A percentile compares a stretch with the other conserved stretches of the same genome.
Evolutionary conservation across 345 rosid species (phyloP).

Genomic region (Aurinia saxatilis): DNA sequence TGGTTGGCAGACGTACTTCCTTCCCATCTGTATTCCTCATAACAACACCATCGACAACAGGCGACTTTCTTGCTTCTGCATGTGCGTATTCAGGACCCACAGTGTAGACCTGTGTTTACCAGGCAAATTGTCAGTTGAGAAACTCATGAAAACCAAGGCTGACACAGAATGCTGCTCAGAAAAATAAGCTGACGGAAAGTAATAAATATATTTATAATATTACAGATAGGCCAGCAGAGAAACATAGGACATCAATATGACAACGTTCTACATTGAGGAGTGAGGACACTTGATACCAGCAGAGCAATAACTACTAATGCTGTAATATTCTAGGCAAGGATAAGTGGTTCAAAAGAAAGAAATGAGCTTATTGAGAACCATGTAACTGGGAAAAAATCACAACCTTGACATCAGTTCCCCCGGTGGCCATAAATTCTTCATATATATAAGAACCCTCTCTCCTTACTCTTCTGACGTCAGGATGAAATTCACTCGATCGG

Average conservation of each 20-base stretch:
- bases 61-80: constrained; percentile 99
- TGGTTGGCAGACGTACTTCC: constrained; percentile 55
- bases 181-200: background rate
- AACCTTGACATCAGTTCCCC: constrained; percentile 99
- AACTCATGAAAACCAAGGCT: constrained; percentile 10
- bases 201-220: background rate
- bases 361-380: constrained; percentile 3
- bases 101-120: constrained; percentile 72
- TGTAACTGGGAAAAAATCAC: background rate
- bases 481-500: constrained; percentile 96
- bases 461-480: constrained; percentile 96
- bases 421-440: constrained; percentile 99
- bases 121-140: constrained; percentile 14
- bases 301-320: background rate
- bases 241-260: background rate
- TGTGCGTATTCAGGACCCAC: constrained; percentile 99
- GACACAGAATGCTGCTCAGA: background rate
- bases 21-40: constrained; percentile 97
- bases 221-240: too few species aligned
- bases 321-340: background rate
- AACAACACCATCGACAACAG: constrained; percentile 99
- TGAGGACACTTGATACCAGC: constrained; percentile 5
- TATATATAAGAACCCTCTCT: constrained; percentile 98
- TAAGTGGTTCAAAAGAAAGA: background rate
- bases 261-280: background rate